phyloP scores from a whole-genome alignment of 495 filamentous ascomycete genomes.

The Podospora fimiseda region DNA sequence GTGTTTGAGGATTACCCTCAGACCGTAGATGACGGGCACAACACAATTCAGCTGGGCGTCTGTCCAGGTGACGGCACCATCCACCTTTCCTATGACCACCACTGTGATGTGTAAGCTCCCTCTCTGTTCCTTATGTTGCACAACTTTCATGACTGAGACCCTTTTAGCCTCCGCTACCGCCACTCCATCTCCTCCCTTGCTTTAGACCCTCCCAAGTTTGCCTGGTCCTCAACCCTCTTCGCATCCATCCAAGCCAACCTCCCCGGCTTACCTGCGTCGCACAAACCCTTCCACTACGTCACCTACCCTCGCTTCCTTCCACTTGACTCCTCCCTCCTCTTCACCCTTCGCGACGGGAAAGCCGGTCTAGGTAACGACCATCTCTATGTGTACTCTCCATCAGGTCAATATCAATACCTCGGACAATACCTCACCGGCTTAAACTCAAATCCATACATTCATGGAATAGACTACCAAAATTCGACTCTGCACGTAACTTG shows the following conservation, averaged over 20 bases:
- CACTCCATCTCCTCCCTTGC: slow-evolving; percentile 33
- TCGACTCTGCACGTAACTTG: slow-evolving; percentile 37
- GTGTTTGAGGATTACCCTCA: slow-evolving; percentile 44
- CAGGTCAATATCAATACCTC: slow-evolving; percentile 24
- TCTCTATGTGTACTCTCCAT: slow-evolving; percentile 31
- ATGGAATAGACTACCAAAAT: slow-evolving; percentile 33
- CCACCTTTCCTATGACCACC: slow-evolving; percentile 42
- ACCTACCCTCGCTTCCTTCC: slow-evolving; percentile 45
- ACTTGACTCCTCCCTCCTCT: slow-evolving; percentile 27
- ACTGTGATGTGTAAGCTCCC: slow-evolving; percentile 36
- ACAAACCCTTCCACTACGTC: slow-evolving; percentile 32
- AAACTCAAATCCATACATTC: slow-evolving; percentile 43
- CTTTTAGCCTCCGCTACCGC: slow-evolving; percentile 35
- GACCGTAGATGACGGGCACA: slow-evolving; percentile 44
- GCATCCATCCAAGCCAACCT: slow-evolving; percentile 31
- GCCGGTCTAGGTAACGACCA: slow-evolving; percentile 45
- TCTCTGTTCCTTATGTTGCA: too few relatives aligned
- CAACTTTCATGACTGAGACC: slow-evolving; percentile 8
- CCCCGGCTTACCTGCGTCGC: slow-evolving; percentile 30
- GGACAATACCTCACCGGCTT: slow-evolving; percentile 39
- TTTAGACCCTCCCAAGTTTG: slow-evolving; percentile 24
- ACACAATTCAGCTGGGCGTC: slow-evolving; percentile 45
- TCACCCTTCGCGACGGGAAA: slow-evolving; percentile 43
- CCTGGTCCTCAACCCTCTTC: slow-evolving; percentile 37
- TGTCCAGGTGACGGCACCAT: slow-evolving; percentile 43